Percentiles rank a stretch among this genome's conserved stretches.
phyloP scores from a whole-genome alignment of 1,139 yeast species.

The Ogataea hybrid region DNA sequence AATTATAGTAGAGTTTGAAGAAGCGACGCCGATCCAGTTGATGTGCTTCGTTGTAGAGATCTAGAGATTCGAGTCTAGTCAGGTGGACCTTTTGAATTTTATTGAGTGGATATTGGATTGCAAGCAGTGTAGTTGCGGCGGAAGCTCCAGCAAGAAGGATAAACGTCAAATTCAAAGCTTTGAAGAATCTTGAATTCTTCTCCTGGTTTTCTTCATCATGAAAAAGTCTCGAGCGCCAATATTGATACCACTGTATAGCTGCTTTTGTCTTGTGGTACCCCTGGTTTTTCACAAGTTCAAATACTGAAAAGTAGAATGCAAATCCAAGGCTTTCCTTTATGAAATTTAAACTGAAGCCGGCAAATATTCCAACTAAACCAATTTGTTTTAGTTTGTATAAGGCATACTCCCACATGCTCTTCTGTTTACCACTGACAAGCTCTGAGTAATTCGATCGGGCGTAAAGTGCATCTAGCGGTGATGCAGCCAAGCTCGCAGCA shows the following conservation, averaged over 20 bases:
- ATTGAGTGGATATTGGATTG: conserved; percentile 79
- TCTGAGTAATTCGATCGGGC: conserved; percentile 79
- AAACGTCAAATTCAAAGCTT: conserved; percentile 62
- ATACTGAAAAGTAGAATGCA: conserved; percentile 81
- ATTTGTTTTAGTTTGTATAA: conserved; percentile 63
- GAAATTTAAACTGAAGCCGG: conserved; percentile 77
- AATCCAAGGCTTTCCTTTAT: conserved; percentile 83
- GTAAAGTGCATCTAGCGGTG: conserved; percentile 90
- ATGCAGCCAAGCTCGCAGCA: conserved; percentile 86
- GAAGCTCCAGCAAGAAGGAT: conserved; percentile 85
- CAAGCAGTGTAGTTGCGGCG: conserved; percentile 75
- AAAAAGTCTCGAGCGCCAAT: conserved; percentile 27
- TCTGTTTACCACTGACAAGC: conserved; percentile 63
- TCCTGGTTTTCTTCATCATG: conserved; percentile 33
- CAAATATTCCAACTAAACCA: conserved; percentile 84
- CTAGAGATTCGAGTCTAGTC: conserved; percentile 76
- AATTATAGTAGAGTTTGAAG: conserved; percentile 56
- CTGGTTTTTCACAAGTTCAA: conserved; percentile 76
- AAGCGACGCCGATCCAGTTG: conserved; percentile 35
- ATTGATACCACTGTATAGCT: conserved; percentile 26
- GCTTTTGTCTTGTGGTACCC: conserved; percentile 50
- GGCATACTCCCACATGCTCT: conserved; percentile 77
- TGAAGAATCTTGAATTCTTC: conserved; percentile 40
- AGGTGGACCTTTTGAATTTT: conserved; percentile 80
- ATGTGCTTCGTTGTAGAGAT: conserved; percentile 54